Percentiles rank a stretch among this genome's conserved stretches.
Evolutionary conservation across 2,329 filamentous ascomycete genomes (phyloP).

Genomic region (Sporothrix curviconia): DNA sequence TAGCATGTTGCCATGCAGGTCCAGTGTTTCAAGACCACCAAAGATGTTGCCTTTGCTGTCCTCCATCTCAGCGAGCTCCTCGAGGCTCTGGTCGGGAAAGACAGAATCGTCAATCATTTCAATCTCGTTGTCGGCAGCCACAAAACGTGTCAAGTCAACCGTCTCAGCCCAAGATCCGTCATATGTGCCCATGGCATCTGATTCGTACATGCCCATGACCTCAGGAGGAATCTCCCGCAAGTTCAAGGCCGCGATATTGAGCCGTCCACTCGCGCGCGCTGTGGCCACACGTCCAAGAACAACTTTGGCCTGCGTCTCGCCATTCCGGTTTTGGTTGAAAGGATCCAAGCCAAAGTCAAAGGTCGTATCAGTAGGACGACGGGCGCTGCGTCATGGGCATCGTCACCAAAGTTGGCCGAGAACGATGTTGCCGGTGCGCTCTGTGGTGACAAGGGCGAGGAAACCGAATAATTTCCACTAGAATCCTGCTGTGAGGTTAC

Average conservation of each 20-base stretch:
- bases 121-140: slow-evolving; percentile 86
- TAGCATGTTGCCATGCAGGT: slow-evolving; percentile 80
- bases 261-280: slow-evolving; percentile 68
- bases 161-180: slow-evolving; percentile 81
- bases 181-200: slow-evolving; percentile 57
- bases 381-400: slow-evolving; percentile 26
- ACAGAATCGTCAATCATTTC: slow-evolving; percentile 63
- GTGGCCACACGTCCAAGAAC: slow-evolving; percentile 65
- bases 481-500: slow-evolving; percentile 35
- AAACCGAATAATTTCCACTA: not conserved
- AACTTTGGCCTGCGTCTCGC: slow-evolving; percentile 56
- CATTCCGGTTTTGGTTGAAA: slow-evolving; percentile 59
- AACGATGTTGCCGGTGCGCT: slow-evolving; percentile 18
- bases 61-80: slow-evolving; percentile 56
- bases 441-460: slow-evolving; percentile 23
- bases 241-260: slow-evolving; percentile 83
- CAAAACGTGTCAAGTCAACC: slow-evolving; percentile 76
- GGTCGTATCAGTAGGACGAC: slow-evolving; percentile 41
- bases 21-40: slow-evolving; percentile 70
- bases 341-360: slow-evolving; percentile 64
- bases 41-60: slow-evolving; percentile 68
- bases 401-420: not conserved
- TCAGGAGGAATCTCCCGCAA: slow-evolving; percentile 73
- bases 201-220: slow-evolving; percentile 85
- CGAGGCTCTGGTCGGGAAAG: slow-evolving; percentile 66